Base-by-base conservation (phyloP, 768 basidiomycete species). In the Termitomyces sp. region DNA sequence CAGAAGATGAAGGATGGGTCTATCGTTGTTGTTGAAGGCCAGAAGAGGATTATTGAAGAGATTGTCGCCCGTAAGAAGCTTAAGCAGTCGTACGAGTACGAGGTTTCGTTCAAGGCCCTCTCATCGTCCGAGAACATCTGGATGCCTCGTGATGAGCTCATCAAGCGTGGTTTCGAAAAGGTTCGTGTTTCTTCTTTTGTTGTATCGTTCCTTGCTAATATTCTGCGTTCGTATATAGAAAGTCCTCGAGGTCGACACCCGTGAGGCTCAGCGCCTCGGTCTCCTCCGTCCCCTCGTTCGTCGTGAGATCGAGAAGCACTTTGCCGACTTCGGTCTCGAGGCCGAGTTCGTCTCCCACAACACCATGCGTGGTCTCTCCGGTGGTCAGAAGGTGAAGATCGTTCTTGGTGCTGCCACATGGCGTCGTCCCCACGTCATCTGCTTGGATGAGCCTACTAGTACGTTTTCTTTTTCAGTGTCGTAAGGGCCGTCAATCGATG, bases 341-440 rank as follows among this genome's bases (percentile, higher is more conserved):
- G 79, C 97, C 60, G 97, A 98, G 79, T 98, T 99, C 73, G 93
- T 96, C 62, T 92, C 92, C 24, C 97, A 99, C 82, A 99, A 98
- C 84, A 89, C 88, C 64, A 99, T 98, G 97, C 84, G 95, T 58
- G 95, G 95, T 83, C 85, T 97, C 45, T 96, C 94, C 60, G 95
- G 95, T 74, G 95, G 95, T 71, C 95, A 98, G 77, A 98, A 98
- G 78, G 95, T 98, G 72, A 98, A 98, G 88, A 93, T 98, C 66
- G 95, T 97, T 45, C 90, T 98, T 64, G 94, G 92, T 75, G 94
- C 95, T 60, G 95, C 95, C 40, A 97, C 96, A 42, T 99, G 97
- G 97, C 93, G 97, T 71, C 89, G 94, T 65, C 97, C 97, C 56
- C 96, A 98, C 80, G 71, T 97, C 74, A 90, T 98, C 71, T 96